Percentiles rank a stretch among this genome's conserved stretches.
These are phyloP conservation scores for Polytolypa hystricis DNA, from an alignment of 2,329 filamentous ascomycete species.

Conservation along the genomic window DNA sequence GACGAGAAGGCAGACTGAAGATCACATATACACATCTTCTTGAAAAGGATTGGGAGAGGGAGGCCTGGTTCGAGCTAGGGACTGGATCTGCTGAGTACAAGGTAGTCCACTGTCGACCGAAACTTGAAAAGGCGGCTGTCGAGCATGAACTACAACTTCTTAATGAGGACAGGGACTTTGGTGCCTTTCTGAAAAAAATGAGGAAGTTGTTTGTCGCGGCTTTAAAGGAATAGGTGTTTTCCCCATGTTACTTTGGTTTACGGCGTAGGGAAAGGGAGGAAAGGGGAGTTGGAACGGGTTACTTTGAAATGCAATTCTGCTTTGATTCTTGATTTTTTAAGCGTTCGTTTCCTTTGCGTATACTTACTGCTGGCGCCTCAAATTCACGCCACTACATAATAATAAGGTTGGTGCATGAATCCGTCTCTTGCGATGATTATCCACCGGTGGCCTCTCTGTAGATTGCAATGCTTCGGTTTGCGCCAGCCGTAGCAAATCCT, in stretches of 20 bases:
- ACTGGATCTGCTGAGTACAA: slow-evolving; percentile 75
- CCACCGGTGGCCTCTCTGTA: slow-evolving; percentile 73
- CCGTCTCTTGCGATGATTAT: slow-evolving; percentile 22
- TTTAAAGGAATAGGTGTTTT: slow-evolving; percentile 28
- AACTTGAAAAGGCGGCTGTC: slow-evolving; percentile 43
- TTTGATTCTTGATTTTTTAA: slow-evolving; percentile 6
- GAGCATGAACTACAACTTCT: slow-evolving; percentile 45
- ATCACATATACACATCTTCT: slow-evolving; percentile 83
- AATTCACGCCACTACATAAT: no score
- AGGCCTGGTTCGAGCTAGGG: slow-evolving; percentile 88
- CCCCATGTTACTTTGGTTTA: not conserved
- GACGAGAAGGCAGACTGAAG: slow-evolving; percentile 71
- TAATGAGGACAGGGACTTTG: slow-evolving; percentile 51
- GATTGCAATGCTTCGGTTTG: slow-evolving; percentile 64
- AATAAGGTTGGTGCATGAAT: no score
- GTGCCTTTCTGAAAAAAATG: slow-evolving; percentile 52
- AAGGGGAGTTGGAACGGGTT: not conserved
- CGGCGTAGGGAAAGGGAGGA: no score
- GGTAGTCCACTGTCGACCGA: slow-evolving; percentile 66
- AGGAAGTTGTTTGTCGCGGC: slow-evolving; percentile 47
- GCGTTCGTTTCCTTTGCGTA: not conserved
- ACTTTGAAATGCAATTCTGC: slow-evolving; percentile 7
- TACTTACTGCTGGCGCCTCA: no score
- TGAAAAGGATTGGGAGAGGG: slow-evolving; percentile 74
- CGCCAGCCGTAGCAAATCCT: slow-evolving; percentile 71